A percentile compares a stretch with the other conserved stretches of the same genome.
phyloP scores from a whole-genome alignment of 192 early-diverging fungal species.

The Pilobolus umbonatus region DNA sequence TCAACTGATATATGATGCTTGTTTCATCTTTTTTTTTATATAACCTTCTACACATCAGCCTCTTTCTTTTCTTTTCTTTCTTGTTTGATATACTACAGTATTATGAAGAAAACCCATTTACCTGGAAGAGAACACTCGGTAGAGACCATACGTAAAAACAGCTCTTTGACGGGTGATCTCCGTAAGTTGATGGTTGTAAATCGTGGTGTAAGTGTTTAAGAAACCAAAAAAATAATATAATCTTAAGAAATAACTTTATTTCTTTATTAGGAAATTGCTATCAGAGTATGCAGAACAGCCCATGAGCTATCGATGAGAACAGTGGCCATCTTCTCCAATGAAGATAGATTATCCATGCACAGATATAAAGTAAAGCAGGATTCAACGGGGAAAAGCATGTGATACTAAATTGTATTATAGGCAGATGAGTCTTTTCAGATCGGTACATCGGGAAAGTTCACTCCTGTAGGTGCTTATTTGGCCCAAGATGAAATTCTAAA shows the following conservation, averaged over 20 bases:
- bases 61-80: not conserved
- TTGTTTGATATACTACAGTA: not conserved
- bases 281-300: slow-evolving; percentile 90
- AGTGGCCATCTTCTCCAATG: slow-evolving; percentile 84
- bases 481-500: slow-evolving; percentile 87
- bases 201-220: slow-evolving; percentile 38
- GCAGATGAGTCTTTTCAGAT: slow-evolving; percentile 97
- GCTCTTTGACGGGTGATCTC: slow-evolving; percentile 40
- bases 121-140: slow-evolving; percentile 41
- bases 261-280: slow-evolving; percentile 94
- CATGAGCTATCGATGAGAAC: slow-evolving; percentile 88
- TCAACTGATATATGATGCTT: not conserved
- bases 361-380: slow-evolving; percentile 77
- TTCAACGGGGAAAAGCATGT: no score
- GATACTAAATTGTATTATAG: no score
- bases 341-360: slow-evolving; percentile 89
- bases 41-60: not conserved
- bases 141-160: slow-evolving; percentile 48
- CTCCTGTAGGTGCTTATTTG: slow-evolving; percentile 90
- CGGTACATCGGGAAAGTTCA: slow-evolving; percentile 67
- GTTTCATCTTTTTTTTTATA: not conserved
- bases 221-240: not conserved
- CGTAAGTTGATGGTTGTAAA: slow-evolving; percentile 50
- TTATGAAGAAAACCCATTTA: not conserved
- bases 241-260: not conserved